phyloP scores from a whole-genome alignment of 179 eudicot species.

The Vitellaria paradoxa region DNA sequence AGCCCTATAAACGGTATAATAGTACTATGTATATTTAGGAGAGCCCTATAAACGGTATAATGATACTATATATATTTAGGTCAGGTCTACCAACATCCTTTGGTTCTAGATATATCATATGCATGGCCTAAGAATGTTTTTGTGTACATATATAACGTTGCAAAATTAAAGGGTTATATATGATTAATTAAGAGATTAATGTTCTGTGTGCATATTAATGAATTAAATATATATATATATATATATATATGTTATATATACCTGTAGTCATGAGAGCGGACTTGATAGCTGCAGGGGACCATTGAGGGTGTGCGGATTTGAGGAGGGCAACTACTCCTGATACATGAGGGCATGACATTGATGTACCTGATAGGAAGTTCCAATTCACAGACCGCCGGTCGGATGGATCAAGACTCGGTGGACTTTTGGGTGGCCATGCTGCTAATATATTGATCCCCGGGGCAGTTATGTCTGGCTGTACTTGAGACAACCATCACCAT shows the following conservation, averaged over 20 bases:
- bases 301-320: constrained; percentile 47
- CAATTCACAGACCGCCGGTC: constrained; percentile 36
- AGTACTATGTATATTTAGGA: not conserved
- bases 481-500: too few species aligned
- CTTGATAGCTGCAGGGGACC: constrained; percentile 57
- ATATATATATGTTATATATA: constrained; percentile 1
- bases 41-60: too few species aligned
- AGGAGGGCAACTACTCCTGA: constrained; percentile 48
- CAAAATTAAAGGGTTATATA: too few species aligned
- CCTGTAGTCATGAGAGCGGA: constrained; percentile 59
- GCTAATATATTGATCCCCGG: constrained; percentile 51
- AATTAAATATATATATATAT: too few species aligned
- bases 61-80: too few species aligned
- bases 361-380: constrained; percentile 47
- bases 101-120: too few species aligned
- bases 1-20: not conserved
- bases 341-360: constrained; percentile 59
- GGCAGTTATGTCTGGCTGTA: constrained; percentile 51
- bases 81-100: too few species aligned
- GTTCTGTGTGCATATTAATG: too few species aligned
- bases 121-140: too few species aligned
- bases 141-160: too few species aligned
- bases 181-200: too few species aligned
- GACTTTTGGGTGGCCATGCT: constrained; percentile 40
- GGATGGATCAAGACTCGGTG: constrained; percentile 26